Base-by-base conservation (phyloP, 176 grass and related monocot genomes). In the Phoenix dactylifera region DNA sequence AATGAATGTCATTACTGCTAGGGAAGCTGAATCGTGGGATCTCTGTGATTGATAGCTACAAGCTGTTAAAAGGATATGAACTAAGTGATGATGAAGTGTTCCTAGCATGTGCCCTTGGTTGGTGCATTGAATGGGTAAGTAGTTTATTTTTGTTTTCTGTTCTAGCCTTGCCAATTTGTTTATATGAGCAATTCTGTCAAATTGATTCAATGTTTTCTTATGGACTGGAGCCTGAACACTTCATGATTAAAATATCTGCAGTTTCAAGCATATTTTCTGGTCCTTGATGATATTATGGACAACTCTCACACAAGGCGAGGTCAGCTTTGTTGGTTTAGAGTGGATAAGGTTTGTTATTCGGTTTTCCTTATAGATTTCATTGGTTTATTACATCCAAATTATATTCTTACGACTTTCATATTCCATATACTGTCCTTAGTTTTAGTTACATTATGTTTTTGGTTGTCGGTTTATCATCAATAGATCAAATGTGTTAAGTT, bases 271-370 rank as follows among this genome's bases (percentile, higher is more conserved):
- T 86, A 68, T 71, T 66, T 75, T 4, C 51, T 86, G 7, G 26
- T 86, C 22, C 83, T 86, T 60, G 83, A 86, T 74, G 83, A 86
- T 60, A 86, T 86, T 57, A 78, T 70, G 74, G 83, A 86, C 22
- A 72, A 74, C 28, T 81, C 83, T 5, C 64, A 77, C 53, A 86
- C 83, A 6, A 81, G 83, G 64, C 71, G 83, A 65, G 83, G 79
- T 60, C 58, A 76, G 17, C 64, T 77, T 66, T 86, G 83, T 55
- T 86, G 83, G 83, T 86, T 70, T 76, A 64, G 54, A 22, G 58
- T 60, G 66, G 68, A 77, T 0, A 56, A 86, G 83, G 83, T 85
- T 15, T 44, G 18, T 0, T 69, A 15, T 19, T 66, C 57, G 12
- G 9, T 2, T 44, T 44, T 14, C 12, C 35, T 44, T 44, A 44